Evolutionary conservation across 177 flowering plant genomes (phyloP), one percentile per base, ranked within the genome.

Genomic region (Vitis hybrid): DNA sequence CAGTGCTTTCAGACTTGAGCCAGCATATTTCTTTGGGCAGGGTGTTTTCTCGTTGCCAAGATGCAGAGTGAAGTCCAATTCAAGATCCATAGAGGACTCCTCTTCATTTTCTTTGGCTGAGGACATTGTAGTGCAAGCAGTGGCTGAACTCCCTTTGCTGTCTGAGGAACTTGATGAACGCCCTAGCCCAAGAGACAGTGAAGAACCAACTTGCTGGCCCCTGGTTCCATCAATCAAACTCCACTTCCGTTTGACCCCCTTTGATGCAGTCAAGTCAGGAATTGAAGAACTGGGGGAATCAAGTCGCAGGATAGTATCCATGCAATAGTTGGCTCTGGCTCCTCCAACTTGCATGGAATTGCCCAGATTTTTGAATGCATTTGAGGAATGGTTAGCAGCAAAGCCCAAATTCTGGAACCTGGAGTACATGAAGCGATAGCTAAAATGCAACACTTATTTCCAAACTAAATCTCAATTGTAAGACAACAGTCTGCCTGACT

Each of bases 101-200:
- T 87, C 95, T 22, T 91, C 98, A 17, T 77, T 84, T 84, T 94
- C 98, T 80, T 92, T 94, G 61, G 90, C 89, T 9, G 97, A 94
- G 68, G 97, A 91, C 65, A 87, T 71, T 38, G 89, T 73, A 33
- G 90, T 91, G 82, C 91, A 87, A 65, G 88, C 94, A 82, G 95
- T 89, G 68, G 85, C 90, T 60, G 97, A 88, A 73, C 97, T 94
- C 33, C 87, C 97, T 80, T 94, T 94, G 80, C 97, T 92, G 65
- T 94, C 98, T 13, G 97, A 92, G 63, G 98, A 92, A 71, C 97
- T 94, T 50, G 91, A 81, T 6, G 97, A 84, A 47, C 67, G 86
- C 53, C 95, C 95, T 20, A 94, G 78, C 63, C 90, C 88, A 56
- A 90, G 92, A 63, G 74, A 75, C 66, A 90, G 72, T 11, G 90